Conservation (phyloP, 1,284 basidiomycete genomes). For the Peniophora sp. region DNA sequence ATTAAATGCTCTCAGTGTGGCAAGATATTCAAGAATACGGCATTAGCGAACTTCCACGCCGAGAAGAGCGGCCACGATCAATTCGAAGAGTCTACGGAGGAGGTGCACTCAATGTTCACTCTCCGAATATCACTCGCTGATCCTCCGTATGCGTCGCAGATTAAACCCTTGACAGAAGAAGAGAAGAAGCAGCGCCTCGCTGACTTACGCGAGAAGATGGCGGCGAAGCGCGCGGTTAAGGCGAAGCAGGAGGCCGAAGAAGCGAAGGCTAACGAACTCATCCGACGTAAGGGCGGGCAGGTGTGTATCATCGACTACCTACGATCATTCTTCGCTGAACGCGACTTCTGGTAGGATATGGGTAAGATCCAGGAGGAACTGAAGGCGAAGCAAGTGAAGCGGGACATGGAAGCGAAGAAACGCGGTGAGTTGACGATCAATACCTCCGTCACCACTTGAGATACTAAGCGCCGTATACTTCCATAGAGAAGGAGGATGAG, state of each 20-base stretch:
- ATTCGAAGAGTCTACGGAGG: constrained; percentile 93
- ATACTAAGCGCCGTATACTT: not conserved
- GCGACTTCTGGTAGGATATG: constrained; percentile 44
- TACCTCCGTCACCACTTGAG: not conserved
- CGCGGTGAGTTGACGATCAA: constrained; percentile 46
- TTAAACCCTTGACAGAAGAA: constrained; percentile 92
- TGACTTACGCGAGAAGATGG: constrained; percentile 75
- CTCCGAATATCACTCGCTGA: too few relatives aligned
- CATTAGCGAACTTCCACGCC: constrained; percentile 89
- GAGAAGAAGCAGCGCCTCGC: constrained; percentile 81
- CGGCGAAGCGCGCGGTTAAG: constrained; percentile 66
- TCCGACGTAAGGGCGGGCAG: constrained; percentile 80
- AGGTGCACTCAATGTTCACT: constrained; percentile 44
- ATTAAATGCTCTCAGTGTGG: constrained; percentile 78
- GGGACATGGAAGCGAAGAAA: constrained; percentile 74
- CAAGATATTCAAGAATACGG: constrained; percentile 84
- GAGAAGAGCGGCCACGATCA: constrained; percentile 93
- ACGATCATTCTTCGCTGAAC: constrained; percentile 2
- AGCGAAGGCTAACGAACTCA: constrained; percentile 67
- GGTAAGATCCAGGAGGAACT: constrained; percentile 70
- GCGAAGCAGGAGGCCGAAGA: constrained; percentile 66
- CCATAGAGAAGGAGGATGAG: constrained; percentile 81
- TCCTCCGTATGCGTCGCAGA: constrained; percentile 43
- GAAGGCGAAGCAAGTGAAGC: constrained; percentile 69
- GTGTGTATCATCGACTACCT: constrained; percentile 29